Base-by-base conservation (phyloP, 1,284 basidiomycete species). In the Meripilus lineatus region DNA sequence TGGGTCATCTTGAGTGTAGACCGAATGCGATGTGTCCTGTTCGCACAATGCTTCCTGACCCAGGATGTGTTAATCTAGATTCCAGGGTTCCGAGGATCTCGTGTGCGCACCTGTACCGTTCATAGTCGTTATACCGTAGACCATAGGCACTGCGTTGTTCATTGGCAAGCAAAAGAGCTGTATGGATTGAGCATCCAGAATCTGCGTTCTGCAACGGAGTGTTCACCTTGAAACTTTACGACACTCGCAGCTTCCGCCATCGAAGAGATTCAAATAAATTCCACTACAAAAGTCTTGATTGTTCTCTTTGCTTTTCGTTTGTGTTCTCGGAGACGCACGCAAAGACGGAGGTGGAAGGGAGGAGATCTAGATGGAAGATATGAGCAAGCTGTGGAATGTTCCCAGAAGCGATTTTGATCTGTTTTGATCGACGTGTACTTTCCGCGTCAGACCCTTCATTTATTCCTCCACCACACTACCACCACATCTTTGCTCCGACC, bases 61-160 rank as follows among this genome's bases (percentile, higher is more conserved):
- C 28, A 30, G 10, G 28, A 42, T 30, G 25, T 42, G 25, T 40
- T 32, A 33, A 24, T 10, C 20, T 14, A 20, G 8, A 7, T 8
- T n/a, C n/a, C n/a, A n/a, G 20, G 8, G 20, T 7, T 14, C 13
- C 10, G 20, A 35, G 21, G 39, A 17, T 17, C 23, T 44, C 28
- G n/a, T 20, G 5, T 33, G 50, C 69, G 44, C 54, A 89, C 85
- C 88, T 76, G 67, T 94, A 94, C 46, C 91, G 83, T 52, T 76
- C 70, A 64, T 83, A 85, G 63, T 97, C 93, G 59, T 85, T 89
- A 60, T 91, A 93, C 48, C 93, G 82, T 53, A 95, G 71, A 18
- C 93, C 93, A 62, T 95, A 94, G 23, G 89, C 84, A 54, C 77
- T 93, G 47, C 93, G 81, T 59, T 96, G 93, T 62, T 93, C 86